These are phyloP conservation scores for Rhodotorula babjevae DNA, from an alignment of 768 basidiomycete genomes.

Conservation along the genomic window DNA sequence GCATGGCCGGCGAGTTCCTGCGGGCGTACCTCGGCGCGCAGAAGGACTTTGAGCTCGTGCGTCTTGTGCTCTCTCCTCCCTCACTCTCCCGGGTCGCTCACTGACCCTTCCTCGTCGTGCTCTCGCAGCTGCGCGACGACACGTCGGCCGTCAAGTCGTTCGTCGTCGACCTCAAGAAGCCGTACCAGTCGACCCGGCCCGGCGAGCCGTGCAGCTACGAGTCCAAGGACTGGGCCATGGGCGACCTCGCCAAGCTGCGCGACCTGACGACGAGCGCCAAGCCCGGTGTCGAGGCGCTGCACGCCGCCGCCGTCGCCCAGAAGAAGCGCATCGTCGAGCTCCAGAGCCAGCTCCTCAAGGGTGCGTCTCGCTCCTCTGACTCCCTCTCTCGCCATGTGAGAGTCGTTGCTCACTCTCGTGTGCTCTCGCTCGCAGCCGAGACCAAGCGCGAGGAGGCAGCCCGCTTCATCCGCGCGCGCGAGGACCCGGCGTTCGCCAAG, in stretches of 20 bases:
- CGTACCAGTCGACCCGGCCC: neutral
- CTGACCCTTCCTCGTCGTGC: neutral
- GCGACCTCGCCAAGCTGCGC: conserved; percentile 24
- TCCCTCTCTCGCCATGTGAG: neutral
- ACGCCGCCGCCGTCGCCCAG: conserved; percentile 20
- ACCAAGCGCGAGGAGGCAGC: conserved; percentile 77
- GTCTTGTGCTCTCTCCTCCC: neutral
- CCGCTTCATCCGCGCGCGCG: conserved; percentile 70
- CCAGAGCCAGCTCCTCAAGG: conserved; percentile 31
- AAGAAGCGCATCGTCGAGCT: conserved; percentile 28
- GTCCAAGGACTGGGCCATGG: conserved; percentile 25
- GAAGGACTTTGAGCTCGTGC: conserved; percentile 35
- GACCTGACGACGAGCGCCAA: conserved; percentile 15
- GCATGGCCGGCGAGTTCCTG: conserved; percentile 42
- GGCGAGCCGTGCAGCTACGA: neutral
- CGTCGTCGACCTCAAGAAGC: neutral
- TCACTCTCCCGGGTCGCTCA: neutral
- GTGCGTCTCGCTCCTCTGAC: conserved; percentile 5
- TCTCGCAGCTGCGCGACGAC: conserved; percentile 22
- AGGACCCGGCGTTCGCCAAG: conserved; percentile 72
- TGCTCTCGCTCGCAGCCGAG: conserved; percentile 54
- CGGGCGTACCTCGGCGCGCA: conserved; percentile 35
- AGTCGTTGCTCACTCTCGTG: neutral
- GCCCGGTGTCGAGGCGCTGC: conserved; percentile 20
- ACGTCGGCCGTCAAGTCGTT: conserved; percentile 4